phyloP scores from a whole-genome alignment of 805 yeast species.

The Pichia nakasei region DNA sequence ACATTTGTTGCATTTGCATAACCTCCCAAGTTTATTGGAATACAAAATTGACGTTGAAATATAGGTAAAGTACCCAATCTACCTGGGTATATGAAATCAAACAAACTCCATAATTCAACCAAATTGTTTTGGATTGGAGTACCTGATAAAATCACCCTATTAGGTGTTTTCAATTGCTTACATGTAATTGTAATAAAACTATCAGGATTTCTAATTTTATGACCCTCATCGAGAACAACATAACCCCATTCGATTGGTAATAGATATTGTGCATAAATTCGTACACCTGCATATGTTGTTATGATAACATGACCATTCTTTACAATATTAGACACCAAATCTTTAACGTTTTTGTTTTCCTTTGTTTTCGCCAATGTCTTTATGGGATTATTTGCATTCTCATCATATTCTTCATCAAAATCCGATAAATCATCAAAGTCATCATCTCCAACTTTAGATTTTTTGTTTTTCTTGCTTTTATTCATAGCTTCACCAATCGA shows the following conservation, averaged over 20 bases:
- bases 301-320: conserved; percentile 69
- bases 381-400: conserved; percentile 28
- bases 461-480: conserved; percentile 16
- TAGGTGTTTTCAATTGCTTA: conserved; percentile 75
- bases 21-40: conserved; percentile 95
- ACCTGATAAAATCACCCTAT: conserved; percentile 84
- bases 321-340: neutral
- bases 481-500: conserved; percentile 83
- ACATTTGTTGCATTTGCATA: conserved; percentile 94
- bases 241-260: conserved; percentile 80
- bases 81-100: conserved; percentile 94
- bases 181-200: conserved; percentile 78
- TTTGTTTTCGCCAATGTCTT: conserved; percentile 21
- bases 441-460: conserved; percentile 12
- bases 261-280: conserved; percentile 45
- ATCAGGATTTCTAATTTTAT: conserved; percentile 91
- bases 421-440: conserved; percentile 37
- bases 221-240: conserved; percentile 91
- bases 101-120: conserved; percentile 87
- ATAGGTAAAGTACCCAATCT: conserved; percentile 90
- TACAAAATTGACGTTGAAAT: conserved; percentile 83
- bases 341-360: conserved; percentile 20
- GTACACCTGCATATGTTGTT: conserved; percentile 70
- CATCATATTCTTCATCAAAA: conserved; percentile 41
- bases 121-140: conserved; percentile 95